Evolutionary conservation across 1,284 basidiomycete species (phyloP).

Genomic region (Coniophora puteana): DNA sequence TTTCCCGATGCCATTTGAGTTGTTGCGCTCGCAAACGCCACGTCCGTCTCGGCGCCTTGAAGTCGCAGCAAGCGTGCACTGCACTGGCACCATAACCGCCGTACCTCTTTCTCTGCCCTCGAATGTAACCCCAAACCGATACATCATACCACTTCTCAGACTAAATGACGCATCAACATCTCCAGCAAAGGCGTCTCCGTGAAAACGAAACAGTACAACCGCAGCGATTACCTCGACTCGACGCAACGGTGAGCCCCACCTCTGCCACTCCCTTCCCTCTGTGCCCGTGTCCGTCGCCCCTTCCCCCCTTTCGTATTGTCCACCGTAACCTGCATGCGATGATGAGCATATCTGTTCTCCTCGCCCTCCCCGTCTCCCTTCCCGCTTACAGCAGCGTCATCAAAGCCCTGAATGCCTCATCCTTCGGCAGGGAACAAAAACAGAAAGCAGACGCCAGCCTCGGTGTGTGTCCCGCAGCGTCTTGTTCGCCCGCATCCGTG

Average conservation of each 20-base stretch:
- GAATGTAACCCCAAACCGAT: not conserved
- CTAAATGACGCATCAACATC: constrained; percentile 51
- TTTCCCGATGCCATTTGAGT: too few relatives aligned
- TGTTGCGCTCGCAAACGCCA: too few relatives aligned
- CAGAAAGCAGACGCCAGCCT: constrained; percentile 8
- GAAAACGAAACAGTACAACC: constrained; percentile 57
- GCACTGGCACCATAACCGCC: too few relatives aligned
- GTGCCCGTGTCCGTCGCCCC: not conserved
- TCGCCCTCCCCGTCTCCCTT: not conserved
- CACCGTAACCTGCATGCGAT: not conserved
- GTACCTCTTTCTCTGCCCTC: constrained; percentile 1
- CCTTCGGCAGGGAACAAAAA: constrained; percentile 10
- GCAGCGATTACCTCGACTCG: constrained; percentile 64
- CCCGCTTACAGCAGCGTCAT: constrained; percentile 20
- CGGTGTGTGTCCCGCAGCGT: too few relatives aligned
- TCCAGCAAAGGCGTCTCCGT: constrained; percentile 57
- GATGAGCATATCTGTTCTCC: not conserved
- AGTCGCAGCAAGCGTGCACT: too few relatives aligned
- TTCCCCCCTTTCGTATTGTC: not conserved
- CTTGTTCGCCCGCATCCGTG: too few relatives aligned
- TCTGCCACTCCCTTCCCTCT: not conserved
- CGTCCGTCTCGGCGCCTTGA: too few relatives aligned
- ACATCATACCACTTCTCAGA: constrained; percentile 27
- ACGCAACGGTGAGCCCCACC: constrained; percentile 52
- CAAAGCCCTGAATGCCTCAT: constrained; percentile 19